phyloP scores from a whole-genome alignment of 768 basidiomycete genomes.

The Phaffia tasmanica region DNA sequence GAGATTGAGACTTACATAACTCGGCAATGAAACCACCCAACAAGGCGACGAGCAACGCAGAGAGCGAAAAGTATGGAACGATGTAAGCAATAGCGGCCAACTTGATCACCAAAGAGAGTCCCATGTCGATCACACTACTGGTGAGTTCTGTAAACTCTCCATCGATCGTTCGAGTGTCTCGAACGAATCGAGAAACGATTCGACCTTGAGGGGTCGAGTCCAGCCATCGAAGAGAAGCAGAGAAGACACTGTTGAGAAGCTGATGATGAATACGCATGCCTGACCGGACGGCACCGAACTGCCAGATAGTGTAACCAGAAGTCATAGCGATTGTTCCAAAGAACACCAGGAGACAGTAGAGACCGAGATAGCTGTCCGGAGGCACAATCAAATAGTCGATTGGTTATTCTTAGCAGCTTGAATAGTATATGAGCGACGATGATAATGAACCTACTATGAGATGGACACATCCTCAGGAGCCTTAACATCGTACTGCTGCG shows the following conservation, averaged over 20 bases:
- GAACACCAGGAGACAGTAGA: slow-evolving; percentile 35
- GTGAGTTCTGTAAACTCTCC: slow-evolving; percentile 26
- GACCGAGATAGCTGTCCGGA: slow-evolving; percentile 32
- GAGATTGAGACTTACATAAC: slow-evolving; percentile 14
- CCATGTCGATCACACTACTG: slow-evolving; percentile 32
- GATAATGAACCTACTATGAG: slow-evolving; percentile 29
- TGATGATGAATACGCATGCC: slow-evolving; percentile 24
- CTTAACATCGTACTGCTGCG: slow-evolving; percentile 31
- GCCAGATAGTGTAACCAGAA: slow-evolving; percentile 24
- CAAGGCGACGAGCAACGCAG: slow-evolving; percentile 41
- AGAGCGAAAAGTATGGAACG: slow-evolving; percentile 45
- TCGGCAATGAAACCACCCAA: slow-evolving; percentile 20
- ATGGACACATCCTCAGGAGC: slow-evolving; percentile 26
- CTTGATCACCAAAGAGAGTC: slow-evolving; percentile 41
- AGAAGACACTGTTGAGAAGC: slow-evolving; percentile 18
- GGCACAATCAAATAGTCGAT: neutral
- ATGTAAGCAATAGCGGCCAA: slow-evolving; percentile 44
- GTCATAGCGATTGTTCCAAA: slow-evolving; percentile 18
- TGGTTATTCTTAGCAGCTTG: neutral
- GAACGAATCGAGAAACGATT: slow-evolving; percentile 55
- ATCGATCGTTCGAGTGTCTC: slow-evolving; percentile 20
- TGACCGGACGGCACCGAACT: slow-evolving; percentile 18
- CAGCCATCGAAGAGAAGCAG: slow-evolving; percentile 41
- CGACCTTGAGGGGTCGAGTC: slow-evolving; percentile 49
- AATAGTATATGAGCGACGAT: neutral